A percentile compares a stretch with the other conserved stretches of the same genome.
phyloP scores from a whole-genome alignment of 805 yeast genomes.

The Brettanomyces anomalus region DNA sequence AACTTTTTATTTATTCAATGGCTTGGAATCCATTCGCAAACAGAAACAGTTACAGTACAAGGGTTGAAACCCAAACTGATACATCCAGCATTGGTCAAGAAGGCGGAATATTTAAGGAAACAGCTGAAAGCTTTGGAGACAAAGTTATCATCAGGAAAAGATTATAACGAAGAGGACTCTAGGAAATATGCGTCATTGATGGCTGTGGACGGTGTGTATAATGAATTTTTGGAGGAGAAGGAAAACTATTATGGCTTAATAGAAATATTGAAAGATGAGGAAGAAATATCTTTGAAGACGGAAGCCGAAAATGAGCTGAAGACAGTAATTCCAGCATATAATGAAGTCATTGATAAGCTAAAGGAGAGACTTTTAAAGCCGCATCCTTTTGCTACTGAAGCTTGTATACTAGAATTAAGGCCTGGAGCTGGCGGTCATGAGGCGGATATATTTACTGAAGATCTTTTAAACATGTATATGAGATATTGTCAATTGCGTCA shows the following conservation, averaged over 20 bases:
- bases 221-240: constrained; percentile 27
- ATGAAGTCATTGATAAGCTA: constrained; percentile 33
- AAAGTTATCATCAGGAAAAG: constrained; percentile 32
- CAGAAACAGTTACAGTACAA: too few species aligned
- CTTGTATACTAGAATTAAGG: constrained; percentile 75
- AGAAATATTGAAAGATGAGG: constrained; percentile 29
- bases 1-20: too few species aligned
- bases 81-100: constrained; percentile 43
- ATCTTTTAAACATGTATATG: constrained; percentile 73
- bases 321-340: constrained; percentile 34
- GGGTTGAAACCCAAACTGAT: constrained; percentile 11
- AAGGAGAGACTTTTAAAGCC: constrained; percentile 62
- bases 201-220: constrained; percentile 32
- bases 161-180: constrained; percentile 39
- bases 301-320: constrained; percentile 60
- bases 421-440: constrained; percentile 98
- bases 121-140: constrained; percentile 36
- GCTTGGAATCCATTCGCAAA: too few species aligned
- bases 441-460: constrained; percentile 79
- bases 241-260: constrained; percentile 26
- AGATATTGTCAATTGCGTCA: constrained; percentile 53
- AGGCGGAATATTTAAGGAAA: constrained; percentile 33
- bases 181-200: constrained; percentile 39
- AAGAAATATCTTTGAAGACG: constrained; percentile 34
- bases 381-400: constrained; percentile 63